Evolutionary conservation across 345 rosid species (phyloP), one percentile per base, ranked within the genome.

Genomic region (Hibiscus trionum): DNA sequence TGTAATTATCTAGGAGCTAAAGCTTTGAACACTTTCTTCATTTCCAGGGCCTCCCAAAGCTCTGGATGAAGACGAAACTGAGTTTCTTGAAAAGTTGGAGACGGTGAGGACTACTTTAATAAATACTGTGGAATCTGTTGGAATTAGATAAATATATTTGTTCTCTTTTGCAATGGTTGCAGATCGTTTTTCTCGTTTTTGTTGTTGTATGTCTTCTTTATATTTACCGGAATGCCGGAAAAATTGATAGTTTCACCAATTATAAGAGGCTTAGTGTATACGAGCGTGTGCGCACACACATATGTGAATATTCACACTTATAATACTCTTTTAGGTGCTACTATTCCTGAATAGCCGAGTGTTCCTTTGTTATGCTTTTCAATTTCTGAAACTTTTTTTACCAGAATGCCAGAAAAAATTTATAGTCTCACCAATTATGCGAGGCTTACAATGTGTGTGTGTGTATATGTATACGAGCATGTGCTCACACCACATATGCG

Each of bases 41-140:
- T 69, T 77, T 75, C 72, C 80, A 95, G 99, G 96, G 74, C 99
- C 97, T 33, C 99, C 99, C 2, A 95, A 95, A 86, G 92, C 99
- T 72, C 76, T 95, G 79, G 99, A 95, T 78, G 96, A 90, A 73
- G 97, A 94, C 31, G 99, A 94, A 81, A 91, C 96, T 5, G 99
- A 94, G 85, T 94, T 91, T 84, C 97, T 94, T 16, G 97, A 94
- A 50, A 87, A 83, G 11, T 72, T 83, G 75, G 97, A 90, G 75
- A 87, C 33, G 95, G 97, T 94, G 79, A 88, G 90, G 26, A 61
- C 58, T 47, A 8, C 21, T 66, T 66, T 47, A 27, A 15, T 66
- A 12, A 44, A 46, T 24, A 3, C 35, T 7, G 42, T 64, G 31
- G 27, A 39, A 64, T 31, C 69, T 64, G n/a, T 19, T 17, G 69